Percentiles rank a stretch among this genome's conserved stretches.
Conservation (phyloP, 805 yeast genomes). For the Yarrowia porcina region DNA sequence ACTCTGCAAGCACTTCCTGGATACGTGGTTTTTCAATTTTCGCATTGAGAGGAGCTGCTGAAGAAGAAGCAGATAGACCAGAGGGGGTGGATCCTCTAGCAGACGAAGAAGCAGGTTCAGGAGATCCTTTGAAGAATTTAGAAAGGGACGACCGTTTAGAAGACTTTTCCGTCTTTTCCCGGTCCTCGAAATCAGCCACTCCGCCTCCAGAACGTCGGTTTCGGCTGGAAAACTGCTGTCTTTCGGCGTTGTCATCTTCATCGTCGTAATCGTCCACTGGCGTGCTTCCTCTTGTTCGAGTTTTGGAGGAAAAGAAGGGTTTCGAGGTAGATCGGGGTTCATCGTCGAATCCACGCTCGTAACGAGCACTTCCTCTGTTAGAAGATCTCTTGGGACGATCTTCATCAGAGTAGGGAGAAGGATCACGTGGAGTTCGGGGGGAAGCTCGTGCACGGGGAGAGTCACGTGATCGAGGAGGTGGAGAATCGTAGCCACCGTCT, state of each 20-base stretch:
- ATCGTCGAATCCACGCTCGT: slow-evolving; percentile 9
- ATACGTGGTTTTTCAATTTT: slow-evolving; percentile 72
- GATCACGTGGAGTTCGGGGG: neutral
- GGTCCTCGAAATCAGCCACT: slow-evolving; percentile 1
- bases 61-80: neutral
- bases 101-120: neutral
- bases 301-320: slow-evolving; percentile 15
- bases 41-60: slow-evolving; percentile 5
- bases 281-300: neutral
- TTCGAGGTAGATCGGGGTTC: neutral
- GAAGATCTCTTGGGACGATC: neutral
- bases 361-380: neutral
- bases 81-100: neutral
- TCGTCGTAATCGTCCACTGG: neutral
- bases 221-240: neutral
- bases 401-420: neutral
- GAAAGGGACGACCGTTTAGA: slow-evolving; percentile 1
- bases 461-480: neutral
- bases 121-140: slow-evolving; percentile 16
- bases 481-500: neutral
- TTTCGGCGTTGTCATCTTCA: neutral
- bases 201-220: slow-evolving; percentile 13
- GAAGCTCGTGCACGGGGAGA: neutral
- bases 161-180: neutral
- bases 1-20: slow-evolving; percentile 63